Evolutionary conservation across 2,329 filamentous ascomycete species (phyloP).

Genomic region (Amylocarpus encephaloides): DNA sequence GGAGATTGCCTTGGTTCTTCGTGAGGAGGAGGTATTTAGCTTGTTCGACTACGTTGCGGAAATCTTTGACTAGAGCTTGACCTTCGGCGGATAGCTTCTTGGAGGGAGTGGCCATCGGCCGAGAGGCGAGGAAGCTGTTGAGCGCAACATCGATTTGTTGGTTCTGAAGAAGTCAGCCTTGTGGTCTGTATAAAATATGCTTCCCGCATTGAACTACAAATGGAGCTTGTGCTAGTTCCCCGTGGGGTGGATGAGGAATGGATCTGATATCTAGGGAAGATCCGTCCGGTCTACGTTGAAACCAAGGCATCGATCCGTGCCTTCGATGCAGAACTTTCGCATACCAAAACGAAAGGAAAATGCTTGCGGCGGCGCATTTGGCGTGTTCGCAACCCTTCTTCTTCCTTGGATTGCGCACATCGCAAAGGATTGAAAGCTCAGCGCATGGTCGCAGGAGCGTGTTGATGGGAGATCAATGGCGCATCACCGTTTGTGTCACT

Average conservation of each 20-base stretch:
- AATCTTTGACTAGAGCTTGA: slow-evolving; percentile 67
- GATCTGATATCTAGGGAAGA: too few species aligned
- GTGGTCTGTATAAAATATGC: neutral
- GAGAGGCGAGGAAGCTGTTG: slow-evolving; percentile 76
- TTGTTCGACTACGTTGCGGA: slow-evolving; percentile 73
- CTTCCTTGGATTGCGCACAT: neutral
- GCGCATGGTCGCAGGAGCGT: neutral
- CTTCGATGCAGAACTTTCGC: too few species aligned
- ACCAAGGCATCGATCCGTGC: too few species aligned
- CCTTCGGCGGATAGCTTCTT: slow-evolving; percentile 77
- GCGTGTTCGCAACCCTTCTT: too few species aligned
- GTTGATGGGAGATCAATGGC: neutral
- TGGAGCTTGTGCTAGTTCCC: neutral
- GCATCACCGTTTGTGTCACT: slow-evolving; percentile 6
- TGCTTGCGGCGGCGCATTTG: too few species aligned
- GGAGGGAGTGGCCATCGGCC: slow-evolving; percentile 62
- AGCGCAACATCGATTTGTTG: slow-evolving; percentile 83
- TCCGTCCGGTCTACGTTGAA: too few species aligned
- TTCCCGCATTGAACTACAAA: neutral
- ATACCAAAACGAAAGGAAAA: too few species aligned
- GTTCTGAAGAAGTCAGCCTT: slow-evolving; percentile 37
- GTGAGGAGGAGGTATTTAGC: slow-evolving; percentile 79
- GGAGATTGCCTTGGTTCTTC: slow-evolving; percentile 90
- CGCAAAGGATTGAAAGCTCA: neutral
- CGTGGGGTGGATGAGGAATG: neutral